Base-by-base conservation (phyloP, 805 yeast species). In the Priceomyces medius region DNA sequence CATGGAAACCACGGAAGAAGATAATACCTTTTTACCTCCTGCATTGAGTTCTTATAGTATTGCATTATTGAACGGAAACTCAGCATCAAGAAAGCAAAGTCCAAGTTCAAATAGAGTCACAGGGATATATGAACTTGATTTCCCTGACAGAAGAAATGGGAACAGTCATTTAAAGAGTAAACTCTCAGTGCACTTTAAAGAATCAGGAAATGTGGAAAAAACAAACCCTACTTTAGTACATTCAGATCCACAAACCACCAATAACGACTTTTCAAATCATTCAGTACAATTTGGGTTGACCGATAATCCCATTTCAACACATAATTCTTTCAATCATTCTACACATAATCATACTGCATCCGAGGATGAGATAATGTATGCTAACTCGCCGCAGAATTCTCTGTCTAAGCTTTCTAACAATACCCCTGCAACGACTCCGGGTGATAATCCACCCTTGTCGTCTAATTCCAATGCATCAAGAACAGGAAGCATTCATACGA, bases 31-130 rank as follows among this genome's bases (percentile, higher is more conserved):
- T 51, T 66, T 74, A 33, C 84, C 84, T 1, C 85, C 85, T 2
- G 79, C 77, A 10, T 63, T 80, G 44, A 79, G 83, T 52, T 70
- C 79, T 4, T 80, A 79, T 51, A 77, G 81, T 27, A 65, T 76
- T 16, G 83, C 80, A 19, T 58, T 80, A 18, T 59, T 80, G 28
- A 68, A 73, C 31, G 73, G 68, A 23, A 46, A 59, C 31, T 52
- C 45, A 19, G 16, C 34, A 31, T 31, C 34, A 19, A 20, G 31
- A 32, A 10, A 37, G 18, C 20, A 41, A 29, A 16, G 36, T 10
- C 38, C 20, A 26, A 37, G 42, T 18, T 34, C 38, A 38, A 20
- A 34, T 9, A 49, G 48, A 20, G 50, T 62, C 16, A 59, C 64
- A 4, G 66, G 67, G 2, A 50, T 61, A 18, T 63, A 64, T 46